Conservation (phyloP, 345 rosid genomes). For the Eucalyptus cloeziana region DNA sequence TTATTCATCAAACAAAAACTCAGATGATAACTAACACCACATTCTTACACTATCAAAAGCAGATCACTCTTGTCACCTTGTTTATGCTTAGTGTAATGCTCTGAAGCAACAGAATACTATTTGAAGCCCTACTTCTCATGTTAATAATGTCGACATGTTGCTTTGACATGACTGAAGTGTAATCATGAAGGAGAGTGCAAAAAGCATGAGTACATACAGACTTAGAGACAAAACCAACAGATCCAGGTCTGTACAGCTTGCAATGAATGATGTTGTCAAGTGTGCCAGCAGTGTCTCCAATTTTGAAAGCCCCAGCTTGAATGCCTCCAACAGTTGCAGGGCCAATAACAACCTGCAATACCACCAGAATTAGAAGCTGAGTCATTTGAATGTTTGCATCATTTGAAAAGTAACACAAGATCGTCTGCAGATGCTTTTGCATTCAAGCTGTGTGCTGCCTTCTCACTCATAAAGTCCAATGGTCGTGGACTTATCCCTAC, state of each 20-base stretch:
- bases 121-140: not conserved
- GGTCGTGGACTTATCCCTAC: constrained; percentile 1
- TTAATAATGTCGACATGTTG: not conserved
- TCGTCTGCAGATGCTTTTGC: not conserved
- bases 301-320: constrained; percentile 98
- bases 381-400: not conserved
- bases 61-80: not conserved
- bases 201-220: constrained; percentile 44
- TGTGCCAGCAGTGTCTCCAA: constrained; percentile 99
- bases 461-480: not conserved
- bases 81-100: not conserved
- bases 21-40: not conserved
- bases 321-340: constrained; percentile 99
- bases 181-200: not conserved
- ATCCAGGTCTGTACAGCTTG: constrained; percentile 96
- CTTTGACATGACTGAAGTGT: not conserved
- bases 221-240: constrained; percentile 97
- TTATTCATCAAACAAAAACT: not conserved
- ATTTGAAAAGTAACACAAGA: not conserved
- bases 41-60: not conserved
- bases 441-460: not conserved
- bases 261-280: constrained; percentile 82
- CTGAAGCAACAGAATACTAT: not conserved
- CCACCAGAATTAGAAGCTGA: not conserved
- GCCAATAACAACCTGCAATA: constrained; percentile 84